These are phyloP conservation scores for Agaricus subrufescens DNA, from an alignment of 768 basidiomycete species.

Conservation along the genomic window DNA sequence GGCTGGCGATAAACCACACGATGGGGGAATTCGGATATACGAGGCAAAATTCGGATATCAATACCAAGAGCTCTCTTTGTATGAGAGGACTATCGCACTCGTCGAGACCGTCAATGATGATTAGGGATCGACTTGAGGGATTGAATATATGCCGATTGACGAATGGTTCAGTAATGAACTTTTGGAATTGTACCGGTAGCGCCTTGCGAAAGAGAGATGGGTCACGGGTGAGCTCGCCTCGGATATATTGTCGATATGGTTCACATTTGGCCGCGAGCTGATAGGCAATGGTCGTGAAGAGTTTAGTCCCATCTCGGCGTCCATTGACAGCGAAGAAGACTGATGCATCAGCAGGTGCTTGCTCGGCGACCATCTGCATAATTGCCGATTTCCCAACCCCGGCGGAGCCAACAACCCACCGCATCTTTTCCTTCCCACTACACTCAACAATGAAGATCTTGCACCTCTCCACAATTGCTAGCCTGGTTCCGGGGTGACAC, in stretches of 20 bases:
- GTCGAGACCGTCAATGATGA: neutral
- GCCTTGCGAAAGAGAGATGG: neutral
- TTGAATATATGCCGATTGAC: neutral
- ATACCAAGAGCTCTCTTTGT: conserved; percentile 14
- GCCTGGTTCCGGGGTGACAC: too few relatives aligned
- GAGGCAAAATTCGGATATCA: conserved; percentile 3
- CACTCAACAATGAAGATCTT: too few relatives aligned
- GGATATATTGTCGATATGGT: neutral
- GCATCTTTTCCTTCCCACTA: too few relatives aligned
- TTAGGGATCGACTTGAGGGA: neutral
- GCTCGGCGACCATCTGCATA: too few relatives aligned
- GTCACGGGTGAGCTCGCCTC: neutral
- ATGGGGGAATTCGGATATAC: conserved; percentile 11
- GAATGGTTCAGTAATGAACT: neutral
- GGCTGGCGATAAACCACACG: conserved; percentile 20
- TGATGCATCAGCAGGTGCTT: too few relatives aligned
- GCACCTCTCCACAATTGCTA: too few relatives aligned
- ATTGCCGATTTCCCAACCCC: too few relatives aligned
- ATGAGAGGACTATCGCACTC: neutral
- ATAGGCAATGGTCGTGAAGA: neutral
- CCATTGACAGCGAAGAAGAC: too few relatives aligned
- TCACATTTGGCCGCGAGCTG: neutral
- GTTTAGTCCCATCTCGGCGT: too few relatives aligned
- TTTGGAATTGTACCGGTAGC: conserved; percentile 12
- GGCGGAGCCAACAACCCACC: too few relatives aligned